phyloP scores from a whole-genome alignment of 108 stramenopile species.

The Nitzschia putrida region DNA sequence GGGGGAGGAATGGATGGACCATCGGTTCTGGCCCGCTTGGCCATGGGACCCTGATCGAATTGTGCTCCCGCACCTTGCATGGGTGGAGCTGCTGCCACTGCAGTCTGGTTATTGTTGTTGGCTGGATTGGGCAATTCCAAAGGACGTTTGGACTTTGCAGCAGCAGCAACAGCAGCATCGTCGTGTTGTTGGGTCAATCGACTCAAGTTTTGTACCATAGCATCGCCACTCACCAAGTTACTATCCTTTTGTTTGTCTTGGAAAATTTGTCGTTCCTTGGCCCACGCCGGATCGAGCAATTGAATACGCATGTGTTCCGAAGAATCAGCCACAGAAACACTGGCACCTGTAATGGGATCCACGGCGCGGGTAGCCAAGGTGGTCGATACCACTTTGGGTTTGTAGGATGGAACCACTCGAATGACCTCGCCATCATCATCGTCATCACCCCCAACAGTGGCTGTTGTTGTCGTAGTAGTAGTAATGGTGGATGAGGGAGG shows the following conservation, averaged over 20 bases:
- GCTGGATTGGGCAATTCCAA: constrained; percentile 7
- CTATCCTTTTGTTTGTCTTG: constrained; percentile 92
- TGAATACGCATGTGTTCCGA: constrained; percentile 98
- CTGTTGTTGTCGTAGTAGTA: background rate
- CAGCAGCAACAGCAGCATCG: background rate
- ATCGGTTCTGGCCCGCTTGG: too few relatives aligned
- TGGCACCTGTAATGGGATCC: constrained; percentile 94
- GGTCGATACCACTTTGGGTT: constrained; percentile 86
- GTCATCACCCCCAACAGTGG: constrained; percentile 36
- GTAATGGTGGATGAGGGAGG: constrained; percentile 54
- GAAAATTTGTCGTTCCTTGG: constrained; percentile 85
- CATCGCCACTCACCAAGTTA: constrained; percentile 87
- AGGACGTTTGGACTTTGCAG: background rate
- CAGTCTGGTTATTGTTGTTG: too few relatives aligned
- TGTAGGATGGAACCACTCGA: constrained; percentile 88
- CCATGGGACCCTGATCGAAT: too few relatives aligned
- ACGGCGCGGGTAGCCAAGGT: constrained; percentile 67
- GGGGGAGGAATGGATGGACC: constrained; percentile 2
- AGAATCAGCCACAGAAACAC: constrained; percentile 80
- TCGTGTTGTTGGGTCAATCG: constrained; percentile 47
- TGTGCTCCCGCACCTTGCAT: background rate
- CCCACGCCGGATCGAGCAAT: constrained; percentile 95
- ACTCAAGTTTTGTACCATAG: constrained; percentile 87
- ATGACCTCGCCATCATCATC: constrained; percentile 82
- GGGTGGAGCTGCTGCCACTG: too few relatives aligned